Evolutionary conservation across 495 filamentous ascomycete species (phyloP).

Genomic region (Jackrogersella multiformis): DNA sequence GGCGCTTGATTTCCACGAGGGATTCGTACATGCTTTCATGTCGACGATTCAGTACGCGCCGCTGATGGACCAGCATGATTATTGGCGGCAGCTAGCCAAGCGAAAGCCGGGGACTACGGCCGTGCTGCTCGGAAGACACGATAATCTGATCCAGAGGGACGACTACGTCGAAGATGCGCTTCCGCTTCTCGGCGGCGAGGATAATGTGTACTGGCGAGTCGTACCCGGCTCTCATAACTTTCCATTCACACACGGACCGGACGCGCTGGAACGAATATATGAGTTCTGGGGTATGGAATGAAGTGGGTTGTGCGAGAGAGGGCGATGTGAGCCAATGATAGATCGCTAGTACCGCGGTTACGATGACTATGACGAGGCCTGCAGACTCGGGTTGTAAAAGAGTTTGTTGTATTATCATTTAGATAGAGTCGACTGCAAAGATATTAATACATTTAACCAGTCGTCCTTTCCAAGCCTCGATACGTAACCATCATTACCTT

Average conservation of each 20-base stretch:
- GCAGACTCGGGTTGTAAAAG: background rate
- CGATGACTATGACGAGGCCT: background rate
- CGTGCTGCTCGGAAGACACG: slow-evolving; percentile 58
- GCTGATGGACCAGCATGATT: slow-evolving; percentile 63
- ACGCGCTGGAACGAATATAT: slow-evolving; percentile 53
- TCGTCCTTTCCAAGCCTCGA: background rate
- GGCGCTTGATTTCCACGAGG: slow-evolving; percentile 64
- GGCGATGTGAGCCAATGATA: background rate
- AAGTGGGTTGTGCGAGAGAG: background rate
- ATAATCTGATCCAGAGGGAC: slow-evolving; percentile 58
- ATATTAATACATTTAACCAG: slow-evolving; percentile 16
- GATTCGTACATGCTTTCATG: slow-evolving; percentile 66
- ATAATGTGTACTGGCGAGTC: slow-evolving; percentile 52
- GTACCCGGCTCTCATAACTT: slow-evolving; percentile 63
- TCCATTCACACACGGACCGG: slow-evolving; percentile 53
- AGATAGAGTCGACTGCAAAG: slow-evolving; percentile 13
- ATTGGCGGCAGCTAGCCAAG: slow-evolving; percentile 56
- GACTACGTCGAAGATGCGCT: slow-evolving; percentile 51
- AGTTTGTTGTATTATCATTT: slow-evolving; percentile 19
- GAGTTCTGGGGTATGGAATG: slow-evolving; percentile 50
- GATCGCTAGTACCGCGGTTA: background rate
- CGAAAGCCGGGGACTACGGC: slow-evolving; percentile 55
- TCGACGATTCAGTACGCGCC: slow-evolving; percentile 63
- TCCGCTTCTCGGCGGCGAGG: slow-evolving; percentile 50
- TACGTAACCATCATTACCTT: background rate